Base-by-base conservation (phyloP, 169 alveolate genomes). In the Cryptosporidium viatorum region DNA sequence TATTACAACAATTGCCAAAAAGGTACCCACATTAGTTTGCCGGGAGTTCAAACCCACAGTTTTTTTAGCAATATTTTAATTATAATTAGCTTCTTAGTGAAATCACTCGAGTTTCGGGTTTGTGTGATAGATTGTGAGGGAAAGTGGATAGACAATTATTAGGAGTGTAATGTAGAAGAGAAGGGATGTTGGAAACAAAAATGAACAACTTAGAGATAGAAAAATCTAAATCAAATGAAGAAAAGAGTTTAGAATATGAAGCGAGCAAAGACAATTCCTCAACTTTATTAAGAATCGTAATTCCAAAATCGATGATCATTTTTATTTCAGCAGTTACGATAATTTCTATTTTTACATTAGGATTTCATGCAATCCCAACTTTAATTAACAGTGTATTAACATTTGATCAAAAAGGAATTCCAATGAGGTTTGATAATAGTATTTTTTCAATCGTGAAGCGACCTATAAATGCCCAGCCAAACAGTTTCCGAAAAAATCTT, bases 21-120 rank as follows among this genome's bases (percentile, higher is more conserved):
- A 50, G 41, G 55, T 69, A 71, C 85, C 85, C 85, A 71, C 85
- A 71, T 26, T 71, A 71, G 21, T 55, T 50, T 71, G 60, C 67
- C 85, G 69, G 69, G 85, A 29, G 1, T 65, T 65, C 33, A 26
- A 10, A 12, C 71, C 71, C 71, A 65, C 71, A 26, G 29, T 65
- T 31, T 65, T 65, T 65, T n/a, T 1, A n/a, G 41, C 50, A 1
- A 65, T 8, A 21, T 16, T 55, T 55, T 12, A 55, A 12, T 55
- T 55, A 26, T 5, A 55, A 26, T 26, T 26, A 2, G 21, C 5
- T 6, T 21, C 29, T 1, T 18, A 21, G 21, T 55, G 6, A 8
- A 23, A 21, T 21, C 18, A 55, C 16, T 55, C 12, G 7, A 26
- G 18, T 23, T 12, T 21, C 29, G 67, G 23, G 67, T 55, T 55